Evolutionary conservation across 208 protist genomes (phyloP).

Genomic region (Perkinsela sp.): DNA sequence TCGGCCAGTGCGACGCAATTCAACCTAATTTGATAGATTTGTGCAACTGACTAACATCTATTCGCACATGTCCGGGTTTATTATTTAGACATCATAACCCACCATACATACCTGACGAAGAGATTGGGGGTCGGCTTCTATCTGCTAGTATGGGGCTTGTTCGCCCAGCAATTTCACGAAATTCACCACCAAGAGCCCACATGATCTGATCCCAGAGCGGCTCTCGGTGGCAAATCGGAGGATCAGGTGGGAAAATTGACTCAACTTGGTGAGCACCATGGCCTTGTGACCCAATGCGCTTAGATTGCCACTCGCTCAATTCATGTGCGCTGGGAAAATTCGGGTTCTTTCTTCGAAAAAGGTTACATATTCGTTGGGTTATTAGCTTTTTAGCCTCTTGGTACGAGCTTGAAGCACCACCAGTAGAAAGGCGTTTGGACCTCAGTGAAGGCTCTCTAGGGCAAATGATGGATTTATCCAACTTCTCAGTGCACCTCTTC

Average conservation of each 20-base stretch:
- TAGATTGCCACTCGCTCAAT: conserved; percentile 10
- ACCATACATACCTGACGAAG: too few relatives aligned
- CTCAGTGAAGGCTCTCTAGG: too few relatives aligned
- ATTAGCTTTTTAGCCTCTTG: neutral
- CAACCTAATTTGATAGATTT: too few relatives aligned
- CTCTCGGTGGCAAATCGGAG: conserved; percentile 29
- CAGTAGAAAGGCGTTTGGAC: too few relatives aligned
- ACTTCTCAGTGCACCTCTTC: too few relatives aligned
- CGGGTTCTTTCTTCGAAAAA: conserved; percentile 8
- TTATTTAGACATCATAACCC: too few relatives aligned
- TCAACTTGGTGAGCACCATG: conserved; percentile 23
- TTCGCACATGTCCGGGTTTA: too few relatives aligned
- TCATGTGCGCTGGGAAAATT: conserved; percentile 28
- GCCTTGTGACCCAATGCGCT: conserved; percentile 21
- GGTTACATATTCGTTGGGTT: neutral
- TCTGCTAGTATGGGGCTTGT: conserved; percentile 23
- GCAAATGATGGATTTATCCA: too few relatives aligned
- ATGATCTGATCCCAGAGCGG: conserved; percentile 52
- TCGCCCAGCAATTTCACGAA: conserved; percentile 24
- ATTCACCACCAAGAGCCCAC: conserved; percentile 39
- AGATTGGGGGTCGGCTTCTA: neutral
- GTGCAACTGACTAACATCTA: too few relatives aligned
- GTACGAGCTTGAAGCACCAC: too few relatives aligned
- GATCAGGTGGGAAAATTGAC: conserved; percentile 30
- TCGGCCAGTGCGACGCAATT: too few relatives aligned